Percentiles rank a stretch among this genome's conserved stretches.
phyloP scores from a whole-genome alignment of 2,329 filamentous ascomycete genomes.

The Chaetomium sp. region DNA sequence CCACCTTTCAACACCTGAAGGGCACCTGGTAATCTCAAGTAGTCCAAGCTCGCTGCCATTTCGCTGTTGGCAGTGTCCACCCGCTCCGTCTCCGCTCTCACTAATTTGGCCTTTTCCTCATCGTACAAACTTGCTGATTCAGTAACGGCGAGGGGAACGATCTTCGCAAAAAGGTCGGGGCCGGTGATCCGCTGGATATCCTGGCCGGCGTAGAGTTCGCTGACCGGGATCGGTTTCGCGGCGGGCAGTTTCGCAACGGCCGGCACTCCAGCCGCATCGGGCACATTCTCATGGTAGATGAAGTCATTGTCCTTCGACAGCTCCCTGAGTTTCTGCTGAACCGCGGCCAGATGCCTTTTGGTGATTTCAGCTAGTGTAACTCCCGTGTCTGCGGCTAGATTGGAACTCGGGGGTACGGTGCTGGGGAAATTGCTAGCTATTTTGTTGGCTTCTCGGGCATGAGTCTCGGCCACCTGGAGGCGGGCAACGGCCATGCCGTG shows the following conservation, averaged over 20 bases:
- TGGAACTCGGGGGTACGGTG: slow-evolving; percentile 72
- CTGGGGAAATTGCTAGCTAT: slow-evolving; percentile 74
- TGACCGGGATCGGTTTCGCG: slow-evolving; percentile 94
- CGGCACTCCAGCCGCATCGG: slow-evolving; percentile 73
- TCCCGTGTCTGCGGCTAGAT: slow-evolving; percentile 75
- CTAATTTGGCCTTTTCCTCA: slow-evolving; percentile 94
- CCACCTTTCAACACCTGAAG: slow-evolving; percentile 89
- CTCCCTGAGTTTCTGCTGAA: slow-evolving; percentile 73
- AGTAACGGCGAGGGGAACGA: slow-evolving; percentile 91
- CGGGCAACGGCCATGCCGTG: slow-evolving; percentile 81
- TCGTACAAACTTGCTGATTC: slow-evolving; percentile 96
- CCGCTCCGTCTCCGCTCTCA: slow-evolving; percentile 87
- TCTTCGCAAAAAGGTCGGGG: slow-evolving; percentile 93
- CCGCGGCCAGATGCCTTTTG: slow-evolving; percentile 71
- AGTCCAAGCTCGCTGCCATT: slow-evolving; percentile 92
- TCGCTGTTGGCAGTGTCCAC: slow-evolving; percentile 91
- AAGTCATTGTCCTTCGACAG: slow-evolving; percentile 93
- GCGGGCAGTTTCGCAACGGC: slow-evolving; percentile 86
- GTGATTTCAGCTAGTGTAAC: slow-evolving; percentile 68
- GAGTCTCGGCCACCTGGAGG: slow-evolving; percentile 70
- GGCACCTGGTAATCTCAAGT: slow-evolving; percentile 81
- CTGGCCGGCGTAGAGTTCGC: slow-evolving; percentile 92
- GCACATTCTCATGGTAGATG: slow-evolving; percentile 92
- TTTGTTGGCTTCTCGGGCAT: slow-evolving; percentile 71
- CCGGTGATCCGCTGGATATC: slow-evolving; percentile 97